phyloP scores from a whole-genome alignment of 805 yeast genomes.

The Candida fluviatilis region DNA sequence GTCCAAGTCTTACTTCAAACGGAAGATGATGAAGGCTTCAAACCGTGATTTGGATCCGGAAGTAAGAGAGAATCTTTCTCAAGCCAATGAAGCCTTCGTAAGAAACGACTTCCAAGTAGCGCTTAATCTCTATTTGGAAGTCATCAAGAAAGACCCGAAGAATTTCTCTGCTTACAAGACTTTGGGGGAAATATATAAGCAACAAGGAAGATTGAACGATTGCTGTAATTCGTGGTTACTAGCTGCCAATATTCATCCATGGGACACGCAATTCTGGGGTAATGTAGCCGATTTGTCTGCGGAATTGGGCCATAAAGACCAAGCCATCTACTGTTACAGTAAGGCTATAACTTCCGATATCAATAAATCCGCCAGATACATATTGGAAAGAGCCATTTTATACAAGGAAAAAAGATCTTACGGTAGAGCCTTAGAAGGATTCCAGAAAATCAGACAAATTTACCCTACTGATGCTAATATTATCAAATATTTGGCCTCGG shows the following conservation, averaged over 20 bases:
- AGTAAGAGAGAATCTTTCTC: slow-evolving; percentile 58
- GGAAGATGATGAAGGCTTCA: slow-evolving; percentile 31
- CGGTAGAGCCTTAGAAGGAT: slow-evolving; percentile 71
- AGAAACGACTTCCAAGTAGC: slow-evolving; percentile 57
- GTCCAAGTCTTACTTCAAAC: slow-evolving; percentile 33
- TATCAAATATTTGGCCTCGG: slow-evolving; percentile 53
- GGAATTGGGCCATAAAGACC: slow-evolving; percentile 64
- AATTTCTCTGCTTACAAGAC: slow-evolving; percentile 84
- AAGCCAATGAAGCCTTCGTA: slow-evolving; percentile 81
- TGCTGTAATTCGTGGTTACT: slow-evolving; percentile 78
- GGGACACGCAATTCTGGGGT: slow-evolving; percentile 76
- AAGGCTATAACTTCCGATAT: slow-evolving; percentile 19
- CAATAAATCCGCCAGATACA: slow-evolving; percentile 38
- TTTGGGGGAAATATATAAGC: slow-evolving; percentile 75
- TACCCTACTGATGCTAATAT: slow-evolving; percentile 60
- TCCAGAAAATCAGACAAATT: slow-evolving; percentile 49
- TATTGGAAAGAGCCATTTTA: slow-evolving; percentile 62
- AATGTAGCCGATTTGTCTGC: slow-evolving; percentile 66
- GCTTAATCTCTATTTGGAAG: slow-evolving; percentile 56
- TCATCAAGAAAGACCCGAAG: slow-evolving; percentile 71
- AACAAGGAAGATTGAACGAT: slow-evolving; percentile 62
- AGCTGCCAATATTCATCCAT: slow-evolving; percentile 73
- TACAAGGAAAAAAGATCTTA: slow-evolving; percentile 63
- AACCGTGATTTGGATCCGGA: slow-evolving; percentile 63
- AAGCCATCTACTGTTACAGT: slow-evolving; percentile 75